A percentile compares a stretch with the other conserved stretches of the same genome.
Conservation (phyloP, 140 eudicot species). For the Senecio squalidus region DNA sequence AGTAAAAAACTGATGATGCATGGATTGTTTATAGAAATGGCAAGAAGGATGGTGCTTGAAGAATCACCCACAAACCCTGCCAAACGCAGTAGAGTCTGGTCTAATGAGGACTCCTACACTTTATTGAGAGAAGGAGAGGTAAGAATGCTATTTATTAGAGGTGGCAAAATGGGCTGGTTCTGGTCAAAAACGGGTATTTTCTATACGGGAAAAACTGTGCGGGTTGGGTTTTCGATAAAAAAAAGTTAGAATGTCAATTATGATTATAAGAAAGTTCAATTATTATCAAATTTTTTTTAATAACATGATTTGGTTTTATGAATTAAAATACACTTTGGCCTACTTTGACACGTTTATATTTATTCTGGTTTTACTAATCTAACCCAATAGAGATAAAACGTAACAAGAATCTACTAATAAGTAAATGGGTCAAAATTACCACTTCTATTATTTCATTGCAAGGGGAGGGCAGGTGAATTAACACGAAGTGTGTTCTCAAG, state of each 20-base stretch:
- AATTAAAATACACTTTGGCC: not conserved
- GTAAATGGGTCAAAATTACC: not conserved
- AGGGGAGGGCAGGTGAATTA: no score
- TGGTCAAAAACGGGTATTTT: not conserved
- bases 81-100: slow-evolving; percentile 32
- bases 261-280: no score
- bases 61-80: slow-evolving; percentile 27
- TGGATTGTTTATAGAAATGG: slow-evolving; percentile 32
- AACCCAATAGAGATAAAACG: not conserved
- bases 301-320: not conserved
- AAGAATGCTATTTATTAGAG: not conserved
- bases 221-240: not conserved
- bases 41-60: slow-evolving; percentile 18
- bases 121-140: slow-evolving; percentile 18
- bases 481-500: no score
- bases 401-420: not conserved
- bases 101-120: slow-evolving; percentile 11
- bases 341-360: not conserved
- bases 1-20: slow-evolving; percentile 30
- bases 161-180: not conserved
- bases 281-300: no score
- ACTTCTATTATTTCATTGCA: no score
- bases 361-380: not conserved
- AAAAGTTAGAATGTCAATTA: no score
- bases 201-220: not conserved